These are phyloP conservation scores for Pleurostoma richardsiae DNA, from an alignment of 2,329 filamentous ascomycete genomes.

Conservation along the genomic window DNA sequence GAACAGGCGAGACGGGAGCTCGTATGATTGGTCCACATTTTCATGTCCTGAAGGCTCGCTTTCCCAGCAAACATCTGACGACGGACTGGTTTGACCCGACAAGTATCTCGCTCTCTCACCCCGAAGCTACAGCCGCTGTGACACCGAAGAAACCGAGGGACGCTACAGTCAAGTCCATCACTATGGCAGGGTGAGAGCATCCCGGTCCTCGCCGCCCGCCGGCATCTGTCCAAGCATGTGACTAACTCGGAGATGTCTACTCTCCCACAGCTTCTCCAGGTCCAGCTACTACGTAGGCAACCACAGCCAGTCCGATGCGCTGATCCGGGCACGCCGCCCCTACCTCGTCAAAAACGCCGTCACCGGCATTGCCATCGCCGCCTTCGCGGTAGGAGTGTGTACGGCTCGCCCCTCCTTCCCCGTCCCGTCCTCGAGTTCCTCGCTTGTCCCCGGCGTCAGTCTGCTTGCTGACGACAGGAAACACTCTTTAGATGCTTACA, in stretches of 20 bases:
- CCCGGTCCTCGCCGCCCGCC: not conserved
- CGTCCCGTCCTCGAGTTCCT: not conserved
- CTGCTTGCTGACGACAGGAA: not conserved
- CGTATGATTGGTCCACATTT: too few species aligned
- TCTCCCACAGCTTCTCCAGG: conserved; percentile 32
- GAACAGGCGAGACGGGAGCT: too few species aligned
- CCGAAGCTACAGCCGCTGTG: too few species aligned
- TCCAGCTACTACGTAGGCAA: conserved; percentile 87
- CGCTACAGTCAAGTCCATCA: not conserved
- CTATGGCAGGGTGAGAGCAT: conserved; percentile 8
- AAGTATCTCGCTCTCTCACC: too few species aligned
- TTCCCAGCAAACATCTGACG: too few species aligned
- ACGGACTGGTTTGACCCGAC: too few species aligned
- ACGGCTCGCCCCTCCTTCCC: conserved; percentile 34
- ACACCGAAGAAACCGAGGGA: too few species aligned
- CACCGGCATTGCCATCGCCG: conserved; percentile 70
- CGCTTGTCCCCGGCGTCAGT: too few species aligned
- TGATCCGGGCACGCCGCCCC: conserved; percentile 86
- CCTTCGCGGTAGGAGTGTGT: conserved; percentile 84
- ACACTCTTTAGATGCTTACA: conserved; percentile 45
- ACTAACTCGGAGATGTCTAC: too few species aligned
- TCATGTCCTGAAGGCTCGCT: too few species aligned
- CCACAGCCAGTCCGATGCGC: conserved; percentile 78
- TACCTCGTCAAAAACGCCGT: conserved; percentile 87
- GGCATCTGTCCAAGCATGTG: not conserved